A percentile compares a stretch with the other conserved stretches of the same genome.
Evolutionary conservation across 2,329 filamentous ascomycete species (phyloP).

Genomic region (Trichoderma pleuroti): DNA sequence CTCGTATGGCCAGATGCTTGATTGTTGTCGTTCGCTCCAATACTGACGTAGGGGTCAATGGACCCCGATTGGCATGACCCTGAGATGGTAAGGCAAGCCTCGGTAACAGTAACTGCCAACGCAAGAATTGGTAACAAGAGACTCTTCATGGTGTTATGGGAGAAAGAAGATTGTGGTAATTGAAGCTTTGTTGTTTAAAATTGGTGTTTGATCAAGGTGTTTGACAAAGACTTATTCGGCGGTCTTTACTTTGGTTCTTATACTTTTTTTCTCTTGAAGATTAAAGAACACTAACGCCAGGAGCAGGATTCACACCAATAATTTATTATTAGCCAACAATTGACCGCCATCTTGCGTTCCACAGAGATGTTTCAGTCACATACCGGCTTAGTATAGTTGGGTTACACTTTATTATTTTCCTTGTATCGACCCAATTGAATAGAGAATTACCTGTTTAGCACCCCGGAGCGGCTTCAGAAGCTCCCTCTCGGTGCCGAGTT

Average conservation of each 20-base stretch:
- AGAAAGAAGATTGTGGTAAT: not conserved
- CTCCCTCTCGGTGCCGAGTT: not conserved
- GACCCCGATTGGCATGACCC: not conserved
- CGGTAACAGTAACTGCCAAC: not conserved
- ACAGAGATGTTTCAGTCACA: not conserved
- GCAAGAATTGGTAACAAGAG: not conserved
- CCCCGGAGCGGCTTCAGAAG: not conserved
- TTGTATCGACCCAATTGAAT: not conserved
- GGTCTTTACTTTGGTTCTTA: not conserved
- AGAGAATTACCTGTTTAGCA: not conserved
- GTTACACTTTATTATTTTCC: not conserved
- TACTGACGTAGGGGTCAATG: not conserved
- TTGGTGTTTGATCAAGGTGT: not conserved
- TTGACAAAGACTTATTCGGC: not conserved
- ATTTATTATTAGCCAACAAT: not conserved
- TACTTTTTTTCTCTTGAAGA: not conserved
- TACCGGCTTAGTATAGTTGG: not conserved
- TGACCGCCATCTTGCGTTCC: no score
- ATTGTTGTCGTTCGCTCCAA: not conserved
- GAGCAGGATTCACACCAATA: not conserved
- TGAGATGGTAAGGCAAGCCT: not conserved
- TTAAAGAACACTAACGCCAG: not conserved
- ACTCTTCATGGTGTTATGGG: not conserved
- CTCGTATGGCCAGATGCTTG: not conserved
- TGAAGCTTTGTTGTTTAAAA: not conserved